These are phyloP conservation scores for Alternaria longipes DNA, from an alignment of 2,329 filamentous ascomycete genomes.

Conservation along the genomic window DNA sequence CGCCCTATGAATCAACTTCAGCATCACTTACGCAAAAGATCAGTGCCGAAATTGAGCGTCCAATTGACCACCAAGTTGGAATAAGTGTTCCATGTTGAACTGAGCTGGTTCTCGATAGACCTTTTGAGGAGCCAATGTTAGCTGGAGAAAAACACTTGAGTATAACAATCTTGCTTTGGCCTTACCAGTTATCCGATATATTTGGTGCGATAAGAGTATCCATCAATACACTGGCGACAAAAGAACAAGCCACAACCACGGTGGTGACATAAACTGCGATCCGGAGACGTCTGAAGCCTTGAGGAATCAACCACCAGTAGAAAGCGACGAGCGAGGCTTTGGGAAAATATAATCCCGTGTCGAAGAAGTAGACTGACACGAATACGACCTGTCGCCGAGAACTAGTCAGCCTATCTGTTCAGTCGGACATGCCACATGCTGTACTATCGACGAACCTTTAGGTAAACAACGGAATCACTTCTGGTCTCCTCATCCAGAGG, in stretches of 20 bases:
- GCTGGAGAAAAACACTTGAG: background rate
- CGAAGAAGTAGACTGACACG: slow-evolving; percentile 30
- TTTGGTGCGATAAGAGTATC: slow-evolving; percentile 22
- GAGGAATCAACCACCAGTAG: slow-evolving; percentile 38
- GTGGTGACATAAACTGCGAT: slow-evolving; percentile 24
- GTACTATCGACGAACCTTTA: slow-evolving; percentile 15
- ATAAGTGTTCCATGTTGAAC: slow-evolving; percentile 32
- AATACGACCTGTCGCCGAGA: slow-evolving; percentile 25
- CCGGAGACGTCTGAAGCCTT: slow-evolving; percentile 28
- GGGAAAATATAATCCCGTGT: slow-evolving; percentile 34
- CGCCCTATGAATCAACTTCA: fast-evolving
- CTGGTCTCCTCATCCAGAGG: slow-evolving; percentile 23
- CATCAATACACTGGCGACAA: slow-evolving; percentile 25
- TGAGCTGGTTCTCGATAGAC: slow-evolving; percentile 30
- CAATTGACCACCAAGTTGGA: slow-evolving; percentile 24
- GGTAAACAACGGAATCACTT: slow-evolving; percentile 30
- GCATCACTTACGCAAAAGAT: slow-evolving; percentile 26
- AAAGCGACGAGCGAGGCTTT: slow-evolving; percentile 33
- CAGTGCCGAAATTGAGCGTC: slow-evolving; percentile 30
- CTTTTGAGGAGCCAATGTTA: background rate
- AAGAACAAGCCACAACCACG: slow-evolving; percentile 15
- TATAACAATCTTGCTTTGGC: background rate
- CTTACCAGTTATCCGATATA: slow-evolving; percentile 33
- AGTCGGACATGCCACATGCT: background rate
- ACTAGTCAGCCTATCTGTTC: background rate